A percentile compares a stretch with the other conserved stretches of the same genome.
Evolutionary conservation across 257 asterid species (phyloP).

Genomic region (Voacanga thouarsii): DNA sequence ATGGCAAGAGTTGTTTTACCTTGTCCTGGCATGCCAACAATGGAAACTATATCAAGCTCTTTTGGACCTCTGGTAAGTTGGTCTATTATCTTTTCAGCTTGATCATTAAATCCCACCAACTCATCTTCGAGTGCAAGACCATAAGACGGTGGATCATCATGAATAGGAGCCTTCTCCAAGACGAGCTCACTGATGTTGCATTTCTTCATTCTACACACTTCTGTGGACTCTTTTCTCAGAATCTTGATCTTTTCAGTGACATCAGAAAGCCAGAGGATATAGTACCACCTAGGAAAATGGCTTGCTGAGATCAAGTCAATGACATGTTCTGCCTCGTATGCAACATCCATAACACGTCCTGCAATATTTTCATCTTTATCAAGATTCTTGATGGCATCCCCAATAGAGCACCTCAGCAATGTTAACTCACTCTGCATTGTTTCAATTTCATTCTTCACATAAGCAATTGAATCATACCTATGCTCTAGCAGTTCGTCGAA

Average conservation of each 20-base stretch:
- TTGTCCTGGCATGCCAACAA: slow-evolving; percentile 13
- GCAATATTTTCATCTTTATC: neutral
- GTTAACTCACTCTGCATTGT: neutral
- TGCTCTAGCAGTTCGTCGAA: neutral
- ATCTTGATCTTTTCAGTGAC: slow-evolving; percentile 7
- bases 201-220: neutral
- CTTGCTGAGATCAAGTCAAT: slow-evolving; percentile 12
- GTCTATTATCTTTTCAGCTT: neutral
- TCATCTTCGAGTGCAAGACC: neutral
- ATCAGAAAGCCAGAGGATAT: slow-evolving; percentile 14
- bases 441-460: slow-evolving; percentile 4
- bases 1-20: slow-evolving; percentile 24
- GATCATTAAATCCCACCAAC: slow-evolving; percentile 7
- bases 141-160: no score
- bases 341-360: neutral
- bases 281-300: neutral
- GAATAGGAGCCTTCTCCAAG: neutral
- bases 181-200: neutral
- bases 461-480: neutral
- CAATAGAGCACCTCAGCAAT: neutral
- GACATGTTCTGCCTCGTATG: slow-evolving; percentile 5
- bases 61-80: neutral
- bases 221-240: neutral
- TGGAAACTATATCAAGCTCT: neutral
- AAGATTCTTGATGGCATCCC: neutral